Evolutionary conservation across 306 rosid species (phyloP), one percentile per base, ranked within the genome.

Genomic region (Rosa chinensis): DNA sequence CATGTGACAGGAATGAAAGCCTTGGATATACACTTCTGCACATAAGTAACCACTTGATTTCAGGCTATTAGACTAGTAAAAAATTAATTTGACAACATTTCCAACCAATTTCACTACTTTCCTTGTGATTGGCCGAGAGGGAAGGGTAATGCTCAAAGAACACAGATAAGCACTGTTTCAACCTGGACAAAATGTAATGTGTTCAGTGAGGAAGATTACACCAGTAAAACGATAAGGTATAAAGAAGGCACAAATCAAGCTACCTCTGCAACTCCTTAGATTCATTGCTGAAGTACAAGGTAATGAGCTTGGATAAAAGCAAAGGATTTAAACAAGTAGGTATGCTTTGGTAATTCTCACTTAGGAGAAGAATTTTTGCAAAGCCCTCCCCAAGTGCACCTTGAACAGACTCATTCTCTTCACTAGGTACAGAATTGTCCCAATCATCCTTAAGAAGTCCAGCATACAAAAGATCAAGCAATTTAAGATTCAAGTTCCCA

Each of bases 111-210:
- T 45, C 56, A 50, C 70, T 32, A 82, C 89, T 79, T 88, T 77
- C 99, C 97, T 95, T 95, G 83, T 95, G 92, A 79, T 78, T 86
- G 72, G 84, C 89, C 35, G 96, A 85, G 72, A 95, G 89, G 79
- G 92, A 90, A 69, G 99, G 96, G 77, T 91, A 95, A 86, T 91
- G 91, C 89, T 92, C 99, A 82, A 95, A 95, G 86, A 93, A 93
- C 64, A 95, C 99, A 53, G 92, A 92, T 69, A 95, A 84, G 72
- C 97, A 93, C 79, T 95, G 99, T 85, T 89, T 93, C 89, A 93
- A 86, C 89, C 99, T 95, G 88, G 47, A 76, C 40, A 56, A 81
- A 61, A 61, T 62, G 77, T 9, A 39, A 71, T 44, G 77, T 43
- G 50, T 5, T 58, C 39, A 82, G 49, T 75, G 72, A 59, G 37